Conservation (phyloP, 441 rosid species). For the Euphorbia celastroides region DNA sequence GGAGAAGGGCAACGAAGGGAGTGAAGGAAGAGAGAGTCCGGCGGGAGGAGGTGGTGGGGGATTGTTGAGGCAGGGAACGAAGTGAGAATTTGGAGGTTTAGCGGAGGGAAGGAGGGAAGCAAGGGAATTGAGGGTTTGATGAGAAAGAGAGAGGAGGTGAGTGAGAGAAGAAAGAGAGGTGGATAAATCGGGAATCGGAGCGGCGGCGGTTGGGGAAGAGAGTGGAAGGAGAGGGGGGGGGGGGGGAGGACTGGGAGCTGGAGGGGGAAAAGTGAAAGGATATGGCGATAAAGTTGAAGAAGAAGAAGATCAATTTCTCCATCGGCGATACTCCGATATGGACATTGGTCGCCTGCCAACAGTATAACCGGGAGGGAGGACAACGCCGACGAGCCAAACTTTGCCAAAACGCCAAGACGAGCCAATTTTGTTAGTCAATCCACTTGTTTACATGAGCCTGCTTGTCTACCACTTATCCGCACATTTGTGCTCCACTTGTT, state of each 20-base stretch:
- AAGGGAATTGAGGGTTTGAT: slow-evolving; percentile 36
- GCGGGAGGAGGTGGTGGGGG: slow-evolving; percentile 66
- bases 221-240: slow-evolving; percentile 16
- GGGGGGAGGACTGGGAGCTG: slow-evolving; percentile 15
- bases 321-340: too few species aligned
- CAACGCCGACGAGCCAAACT: too few species aligned
- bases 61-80: slow-evolving; percentile 54
- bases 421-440: too few species aligned
- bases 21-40: slow-evolving; percentile 66
- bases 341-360: too few species aligned
- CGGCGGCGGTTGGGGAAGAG: slow-evolving; percentile 9
- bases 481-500: too few species aligned
- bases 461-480: too few species aligned
- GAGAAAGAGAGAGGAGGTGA: slow-evolving; percentile 39
- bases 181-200: slow-evolving; percentile 35
- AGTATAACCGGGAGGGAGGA: too few species aligned
- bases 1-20: slow-evolving; percentile 58
- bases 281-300: slow-evolving; percentile 19
- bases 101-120: slow-evolving; percentile 31
- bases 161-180: slow-evolving; percentile 45
- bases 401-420: too few species aligned
- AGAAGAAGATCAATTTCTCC: too few species aligned
- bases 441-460: too few species aligned
- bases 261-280: slow-evolving; percentile 16
- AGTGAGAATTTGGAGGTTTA: slow-evolving; percentile 23